Evolutionary conservation across 768 basidiomycete species (phyloP).

Genomic region (Suillus sp.): DNA sequence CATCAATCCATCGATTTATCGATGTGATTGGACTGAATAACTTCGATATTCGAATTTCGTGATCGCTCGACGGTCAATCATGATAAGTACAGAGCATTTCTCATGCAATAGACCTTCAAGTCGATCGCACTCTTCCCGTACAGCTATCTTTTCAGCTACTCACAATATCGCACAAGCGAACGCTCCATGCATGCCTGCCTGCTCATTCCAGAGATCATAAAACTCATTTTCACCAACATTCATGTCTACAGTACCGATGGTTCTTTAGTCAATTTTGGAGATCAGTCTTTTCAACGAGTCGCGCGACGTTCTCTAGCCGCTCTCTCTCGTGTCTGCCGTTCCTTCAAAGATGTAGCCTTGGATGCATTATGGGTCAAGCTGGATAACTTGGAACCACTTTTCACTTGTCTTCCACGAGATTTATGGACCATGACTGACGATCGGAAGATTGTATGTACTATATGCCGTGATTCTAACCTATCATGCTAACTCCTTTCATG

Average conservation of each 20-base stretch:
- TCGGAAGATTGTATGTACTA: not conserved
- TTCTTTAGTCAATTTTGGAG: not conserved
- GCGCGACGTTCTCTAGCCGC: not conserved
- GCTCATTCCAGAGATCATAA: not conserved
- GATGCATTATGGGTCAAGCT: not conserved
- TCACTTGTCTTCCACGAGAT: not conserved
- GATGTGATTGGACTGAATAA: not conserved
- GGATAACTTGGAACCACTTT: not conserved
- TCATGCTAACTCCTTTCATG: not conserved
- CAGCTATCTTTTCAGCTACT: not conserved
- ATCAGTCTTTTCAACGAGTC: not conserved
- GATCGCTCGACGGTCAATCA: not conserved
- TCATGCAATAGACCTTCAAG: not conserved
- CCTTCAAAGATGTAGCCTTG: not conserved
- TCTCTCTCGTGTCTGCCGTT: not conserved
- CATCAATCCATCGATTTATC: not conserved
- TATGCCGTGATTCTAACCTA: not conserved
- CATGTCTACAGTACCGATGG: not conserved
- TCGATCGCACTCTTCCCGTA: not conserved
- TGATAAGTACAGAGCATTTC: not conserved
- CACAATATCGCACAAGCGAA: not conserved
- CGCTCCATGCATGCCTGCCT: not conserved
- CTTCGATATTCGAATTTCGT: not conserved
- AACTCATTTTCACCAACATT: not conserved
- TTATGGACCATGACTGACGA: not conserved